Evolutionary conservation across 1,284 basidiomycete species (phyloP).

Genomic region (Microbotryomycetes sp.): DNA sequence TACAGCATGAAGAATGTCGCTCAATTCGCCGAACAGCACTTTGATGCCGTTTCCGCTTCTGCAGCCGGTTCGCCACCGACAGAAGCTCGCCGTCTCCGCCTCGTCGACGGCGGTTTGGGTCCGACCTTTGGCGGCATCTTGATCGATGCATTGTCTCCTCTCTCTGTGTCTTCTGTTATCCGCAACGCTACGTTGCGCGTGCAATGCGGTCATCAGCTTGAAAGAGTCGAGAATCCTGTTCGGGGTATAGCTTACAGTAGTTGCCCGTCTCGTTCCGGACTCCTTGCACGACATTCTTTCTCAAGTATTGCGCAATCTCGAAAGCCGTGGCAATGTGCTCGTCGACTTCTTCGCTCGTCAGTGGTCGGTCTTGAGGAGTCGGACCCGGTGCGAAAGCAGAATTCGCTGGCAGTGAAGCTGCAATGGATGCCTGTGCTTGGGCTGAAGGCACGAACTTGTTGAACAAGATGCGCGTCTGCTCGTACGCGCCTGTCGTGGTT

Average conservation of each 20-base stretch:
- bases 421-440: background rate
- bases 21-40: background rate
- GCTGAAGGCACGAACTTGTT: conserved; percentile 27
- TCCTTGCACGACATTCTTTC: conserved; percentile 31
- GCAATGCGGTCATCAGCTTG: background rate
- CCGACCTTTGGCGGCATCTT: conserved; percentile 1
- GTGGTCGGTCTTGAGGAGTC: conserved; percentile 4
- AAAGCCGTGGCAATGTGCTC: conserved; percentile 26
- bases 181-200: conserved; percentile 11
- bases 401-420: background rate
- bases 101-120: background rate
- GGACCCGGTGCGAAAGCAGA: conserved; percentile 1
- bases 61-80: too few species aligned
- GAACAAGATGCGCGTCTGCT: conserved; percentile 29
- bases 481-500: conserved; percentile 19
- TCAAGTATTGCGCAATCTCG: conserved; percentile 26
- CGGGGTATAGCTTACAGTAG: conserved; percentile 8
- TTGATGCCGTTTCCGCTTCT: background rate
- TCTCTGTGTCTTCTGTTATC: conserved; percentile 28
- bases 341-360: conserved; percentile 16
- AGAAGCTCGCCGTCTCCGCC: background rate
- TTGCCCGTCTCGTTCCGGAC: conserved; percentile 23
- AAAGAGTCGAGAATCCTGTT: background rate
- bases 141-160: conserved; percentile 29
- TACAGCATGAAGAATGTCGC: too few species aligned